phyloP scores from a whole-genome alignment of 139 green algal genomes.

The Chlorella sp. region DNA sequence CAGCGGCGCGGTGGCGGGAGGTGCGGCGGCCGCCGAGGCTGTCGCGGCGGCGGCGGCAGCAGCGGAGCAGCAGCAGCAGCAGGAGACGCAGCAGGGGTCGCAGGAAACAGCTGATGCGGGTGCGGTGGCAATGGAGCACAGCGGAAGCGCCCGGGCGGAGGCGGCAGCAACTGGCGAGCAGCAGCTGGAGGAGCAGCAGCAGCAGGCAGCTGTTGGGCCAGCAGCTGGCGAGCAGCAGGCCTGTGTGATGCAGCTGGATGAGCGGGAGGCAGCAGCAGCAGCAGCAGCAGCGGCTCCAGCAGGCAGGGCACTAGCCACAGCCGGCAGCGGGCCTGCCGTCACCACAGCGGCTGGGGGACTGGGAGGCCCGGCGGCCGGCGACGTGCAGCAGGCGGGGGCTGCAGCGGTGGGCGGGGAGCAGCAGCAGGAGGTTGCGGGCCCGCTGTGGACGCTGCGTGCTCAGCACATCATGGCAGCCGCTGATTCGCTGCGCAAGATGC shows the following conservation, averaged over 20 bases:
- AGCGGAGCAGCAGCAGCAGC: not conserved
- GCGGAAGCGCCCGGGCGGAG: not conserved
- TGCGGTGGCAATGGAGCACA: not conserved
- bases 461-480: slow-evolving; percentile 33
- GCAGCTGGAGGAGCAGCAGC: not conserved
- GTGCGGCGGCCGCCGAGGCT: not conserved
- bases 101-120: not conserved
- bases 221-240: not conserved
- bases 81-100: not conserved
- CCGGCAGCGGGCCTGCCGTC: not conserved
- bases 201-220: not conserved
- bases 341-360: not conserved
- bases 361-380: not conserved
- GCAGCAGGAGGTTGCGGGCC: not conserved
- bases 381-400: not conserved
- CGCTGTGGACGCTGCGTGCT: slow-evolving; percentile 6
- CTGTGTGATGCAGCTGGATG: slow-evolving; percentile 5
- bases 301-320: not conserved
- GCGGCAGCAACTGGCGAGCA: not conserved
- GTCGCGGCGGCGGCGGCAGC: not conserved
- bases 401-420: not conserved
- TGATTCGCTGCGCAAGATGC: slow-evolving; percentile 25
- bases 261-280: not conserved
- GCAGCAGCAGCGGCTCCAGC: not conserved
- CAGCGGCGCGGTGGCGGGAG: not conserved